A percentile compares a stretch with the other conserved stretches of the same genome.
These are phyloP conservation scores for Termitomyces sp. DNA, from an alignment of 768 basidiomycete species.

Conservation along the genomic window DNA sequence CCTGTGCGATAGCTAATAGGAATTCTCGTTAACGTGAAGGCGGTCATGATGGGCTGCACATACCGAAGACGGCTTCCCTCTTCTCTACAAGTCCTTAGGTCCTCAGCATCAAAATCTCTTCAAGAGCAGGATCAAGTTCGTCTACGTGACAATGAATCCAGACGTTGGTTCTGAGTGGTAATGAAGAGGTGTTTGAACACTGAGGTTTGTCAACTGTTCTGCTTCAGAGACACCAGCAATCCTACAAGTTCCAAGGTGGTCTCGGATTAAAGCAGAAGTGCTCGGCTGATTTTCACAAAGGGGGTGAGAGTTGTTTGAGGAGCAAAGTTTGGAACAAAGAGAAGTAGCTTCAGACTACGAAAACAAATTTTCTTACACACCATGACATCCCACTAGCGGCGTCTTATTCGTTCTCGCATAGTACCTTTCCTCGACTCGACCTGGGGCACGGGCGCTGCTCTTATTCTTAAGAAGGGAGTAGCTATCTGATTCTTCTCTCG, in stretches of 20 bases:
- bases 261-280: too few species aligned
- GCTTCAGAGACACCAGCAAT: too few species aligned
- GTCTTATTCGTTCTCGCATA: too few species aligned
- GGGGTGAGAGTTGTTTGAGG: background rate
- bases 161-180: background rate
- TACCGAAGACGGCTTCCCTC: background rate
- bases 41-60: background rate
- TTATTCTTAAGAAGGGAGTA: too few species aligned
- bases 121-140: background rate
- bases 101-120: background rate
- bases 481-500: background rate
- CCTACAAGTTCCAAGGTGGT: too few species aligned
- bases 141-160: background rate
- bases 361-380: too few species aligned
- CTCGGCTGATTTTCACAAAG: background rate
- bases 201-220: background rate
- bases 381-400: background rate
- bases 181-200: too few species aligned
- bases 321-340: background rate
- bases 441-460: too few species aligned
- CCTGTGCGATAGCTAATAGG: too few species aligned
- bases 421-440: too few species aligned
- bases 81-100: background rate
- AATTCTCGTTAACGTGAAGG: background rate
- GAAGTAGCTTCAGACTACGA: background rate